Evolutionary conservation across 2,329 filamentous ascomycete species (phyloP).

Genomic region (Diaporthe sp.): DNA sequence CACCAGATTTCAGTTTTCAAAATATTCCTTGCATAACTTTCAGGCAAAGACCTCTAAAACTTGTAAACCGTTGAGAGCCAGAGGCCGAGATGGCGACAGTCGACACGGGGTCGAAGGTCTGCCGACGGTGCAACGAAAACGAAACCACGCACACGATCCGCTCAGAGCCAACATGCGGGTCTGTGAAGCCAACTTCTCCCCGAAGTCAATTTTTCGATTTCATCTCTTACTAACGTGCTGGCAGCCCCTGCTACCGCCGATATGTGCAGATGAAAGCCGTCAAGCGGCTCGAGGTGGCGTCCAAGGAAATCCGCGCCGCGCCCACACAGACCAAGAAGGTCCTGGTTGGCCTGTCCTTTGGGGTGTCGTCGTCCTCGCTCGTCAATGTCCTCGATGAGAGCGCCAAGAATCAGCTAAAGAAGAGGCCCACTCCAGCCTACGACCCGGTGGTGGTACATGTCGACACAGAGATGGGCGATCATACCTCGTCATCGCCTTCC

Average conservation of each 20-base stretch:
- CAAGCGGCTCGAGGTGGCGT: conserved; percentile 74
- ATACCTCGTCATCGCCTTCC: conserved; percentile 51
- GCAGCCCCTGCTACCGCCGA: conserved; percentile 80
- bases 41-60: neutral
- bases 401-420: conserved; percentile 74
- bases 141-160: conserved; percentile 68
- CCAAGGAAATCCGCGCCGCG: conserved; percentile 60
- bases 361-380: conserved; percentile 83
- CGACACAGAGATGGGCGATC: conserved; percentile 57
- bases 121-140: conserved; percentile 68
- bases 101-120: conserved; percentile 52
- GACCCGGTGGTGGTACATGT: conserved; percentile 74
- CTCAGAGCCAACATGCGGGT: conserved; percentile 72
- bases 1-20: neutral
- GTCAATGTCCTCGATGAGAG: conserved; percentile 82
- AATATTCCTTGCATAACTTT: neutral
- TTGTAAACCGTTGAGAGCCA: too few relatives aligned
- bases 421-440: conserved; percentile 76
- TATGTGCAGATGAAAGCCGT: conserved; percentile 85
- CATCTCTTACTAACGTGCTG: neutral
- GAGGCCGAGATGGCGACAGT: conserved; percentile 39
- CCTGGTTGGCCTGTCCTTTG: conserved; percentile 86
- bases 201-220: neutral
- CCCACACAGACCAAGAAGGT: conserved; percentile 63
- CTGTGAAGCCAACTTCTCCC: conserved; percentile 45